Percentiles rank a stretch among this genome's conserved stretches.
Evolutionary conservation across 306 rosid genomes (phyloP).

Genomic region (Delonix regia): DNA sequence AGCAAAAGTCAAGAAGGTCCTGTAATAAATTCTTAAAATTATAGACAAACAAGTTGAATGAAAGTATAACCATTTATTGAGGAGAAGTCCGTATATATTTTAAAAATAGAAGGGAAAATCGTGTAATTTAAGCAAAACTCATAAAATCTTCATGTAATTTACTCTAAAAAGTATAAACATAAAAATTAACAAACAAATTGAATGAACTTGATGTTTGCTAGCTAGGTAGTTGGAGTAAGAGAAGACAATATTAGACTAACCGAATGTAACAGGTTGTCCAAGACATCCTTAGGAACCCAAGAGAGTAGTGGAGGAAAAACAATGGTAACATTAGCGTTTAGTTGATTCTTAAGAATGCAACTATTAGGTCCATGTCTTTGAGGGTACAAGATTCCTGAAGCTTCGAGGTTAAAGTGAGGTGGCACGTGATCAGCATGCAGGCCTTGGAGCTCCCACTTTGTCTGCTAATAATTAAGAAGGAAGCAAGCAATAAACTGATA

Average conservation of each 20-base stretch:
- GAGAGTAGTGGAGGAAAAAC: conserved; percentile 33
- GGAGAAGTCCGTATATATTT: no score
- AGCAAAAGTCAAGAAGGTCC: no score
- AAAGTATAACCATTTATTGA: no score
- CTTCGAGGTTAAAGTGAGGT: conserved; percentile 22
- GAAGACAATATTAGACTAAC: conserved; percentile 14
- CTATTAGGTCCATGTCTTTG: conserved; percentile 23
- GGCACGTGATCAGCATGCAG: conserved; percentile 30
- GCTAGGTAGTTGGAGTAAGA: neutral
- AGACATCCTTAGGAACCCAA: conserved; percentile 38
- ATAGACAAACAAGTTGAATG: no score
- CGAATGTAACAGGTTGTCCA: conserved; percentile 25
- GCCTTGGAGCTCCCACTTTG: conserved; percentile 33
- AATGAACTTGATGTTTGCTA: neutral
- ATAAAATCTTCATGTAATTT: no score
- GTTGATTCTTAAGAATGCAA: conserved; percentile 29
- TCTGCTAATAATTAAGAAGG: conserved; percentile 6
- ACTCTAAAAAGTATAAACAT: no score
- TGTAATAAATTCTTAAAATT: no score
- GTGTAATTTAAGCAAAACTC: no score
- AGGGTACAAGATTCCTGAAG: conserved; percentile 34
- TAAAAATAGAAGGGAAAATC: no score
- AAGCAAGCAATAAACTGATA: no score
- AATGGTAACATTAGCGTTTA: conserved; percentile 27
- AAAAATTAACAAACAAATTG: conserved; percentile 1